These are phyloP conservation scores for Nakazawaea ishiwadae DNA, from an alignment of 805 yeast species.

Conservation along the genomic window DNA sequence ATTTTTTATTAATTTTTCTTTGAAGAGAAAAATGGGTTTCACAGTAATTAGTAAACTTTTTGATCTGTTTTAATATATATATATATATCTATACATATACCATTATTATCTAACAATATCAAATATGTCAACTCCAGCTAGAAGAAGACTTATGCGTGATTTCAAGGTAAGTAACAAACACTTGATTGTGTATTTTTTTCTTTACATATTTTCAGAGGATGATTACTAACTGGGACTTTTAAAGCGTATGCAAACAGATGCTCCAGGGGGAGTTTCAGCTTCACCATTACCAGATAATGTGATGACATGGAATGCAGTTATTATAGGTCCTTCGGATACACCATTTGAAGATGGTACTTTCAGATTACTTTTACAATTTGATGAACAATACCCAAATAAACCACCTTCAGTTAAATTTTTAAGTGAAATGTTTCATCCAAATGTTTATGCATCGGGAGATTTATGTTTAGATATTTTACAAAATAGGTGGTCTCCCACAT, in stretches of 20 bases:
- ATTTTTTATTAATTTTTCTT: too few species aligned
- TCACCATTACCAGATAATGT: slow-evolving; percentile 96
- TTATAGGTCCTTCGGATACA: slow-evolving; percentile 95
- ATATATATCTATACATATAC: too few species aligned
- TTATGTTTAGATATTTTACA: slow-evolving; percentile 93
- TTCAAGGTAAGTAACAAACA: slow-evolving; percentile 57
- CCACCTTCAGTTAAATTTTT: slow-evolving; percentile 92
- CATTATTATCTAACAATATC: too few species aligned
- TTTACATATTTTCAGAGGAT: background rate
- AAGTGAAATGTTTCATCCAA: slow-evolving; percentile 96
- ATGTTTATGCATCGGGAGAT: slow-evolving; percentile 93
- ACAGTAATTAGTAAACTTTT: too few species aligned
- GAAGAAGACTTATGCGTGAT: slow-evolving; percentile 98
- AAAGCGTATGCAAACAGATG: slow-evolving; percentile 93
- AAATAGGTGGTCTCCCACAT: slow-evolving; percentile 98
- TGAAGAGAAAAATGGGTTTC: too few species aligned
- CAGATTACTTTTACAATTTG: slow-evolving; percentile 78
- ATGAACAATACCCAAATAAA: slow-evolving; percentile 95
- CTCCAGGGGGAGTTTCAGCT: slow-evolving; percentile 97
- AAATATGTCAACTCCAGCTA: slow-evolving; percentile 96
- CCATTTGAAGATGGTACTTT: slow-evolving; percentile 99
- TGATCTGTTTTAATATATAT: too few species aligned
- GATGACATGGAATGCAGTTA: slow-evolving; percentile 97
- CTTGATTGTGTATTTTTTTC: background rate
- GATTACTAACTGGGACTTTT: background rate